Conservation (phyloP, 179 eudicot genomes). For the Beta macrorhiza region DNA sequence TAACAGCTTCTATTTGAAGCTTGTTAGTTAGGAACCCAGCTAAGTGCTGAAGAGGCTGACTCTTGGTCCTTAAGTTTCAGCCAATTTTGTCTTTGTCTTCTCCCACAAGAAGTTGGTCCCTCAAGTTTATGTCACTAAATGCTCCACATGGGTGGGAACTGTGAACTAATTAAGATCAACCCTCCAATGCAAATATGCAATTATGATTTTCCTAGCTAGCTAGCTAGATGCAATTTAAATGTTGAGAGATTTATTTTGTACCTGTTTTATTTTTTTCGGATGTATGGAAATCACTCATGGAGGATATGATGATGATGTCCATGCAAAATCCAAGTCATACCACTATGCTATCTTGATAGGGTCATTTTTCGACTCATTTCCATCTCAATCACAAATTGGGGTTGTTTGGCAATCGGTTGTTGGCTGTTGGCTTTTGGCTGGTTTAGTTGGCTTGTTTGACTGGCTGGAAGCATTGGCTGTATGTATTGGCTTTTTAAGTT, state of each 20-base stretch:
- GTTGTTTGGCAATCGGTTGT: too few species aligned
- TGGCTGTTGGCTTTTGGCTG: too few species aligned
- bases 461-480: too few species aligned
- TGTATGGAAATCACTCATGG: background rate
- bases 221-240: background rate
- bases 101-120: constrained; percentile 21
- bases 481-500: too few species aligned
- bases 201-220: background rate
- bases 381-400: too few species aligned
- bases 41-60: constrained; percentile 21
- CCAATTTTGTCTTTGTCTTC: constrained; percentile 10
- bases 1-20: constrained; percentile 22
- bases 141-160: constrained; percentile 42
- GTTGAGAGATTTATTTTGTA: background rate
- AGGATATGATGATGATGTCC: background rate
- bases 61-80: constrained; percentile 15
- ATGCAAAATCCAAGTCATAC: background rate
- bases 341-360: too few species aligned
- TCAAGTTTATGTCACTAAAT: constrained; percentile 22
- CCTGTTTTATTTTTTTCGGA: background rate
- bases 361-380: too few species aligned
- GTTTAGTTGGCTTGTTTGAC: too few species aligned
- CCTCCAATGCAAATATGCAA: background rate
- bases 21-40: constrained; percentile 26
- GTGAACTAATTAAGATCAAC: background rate